Conservation (phyloP, 352 stramenopile species). For the Pythium scleroteichum region DNA sequence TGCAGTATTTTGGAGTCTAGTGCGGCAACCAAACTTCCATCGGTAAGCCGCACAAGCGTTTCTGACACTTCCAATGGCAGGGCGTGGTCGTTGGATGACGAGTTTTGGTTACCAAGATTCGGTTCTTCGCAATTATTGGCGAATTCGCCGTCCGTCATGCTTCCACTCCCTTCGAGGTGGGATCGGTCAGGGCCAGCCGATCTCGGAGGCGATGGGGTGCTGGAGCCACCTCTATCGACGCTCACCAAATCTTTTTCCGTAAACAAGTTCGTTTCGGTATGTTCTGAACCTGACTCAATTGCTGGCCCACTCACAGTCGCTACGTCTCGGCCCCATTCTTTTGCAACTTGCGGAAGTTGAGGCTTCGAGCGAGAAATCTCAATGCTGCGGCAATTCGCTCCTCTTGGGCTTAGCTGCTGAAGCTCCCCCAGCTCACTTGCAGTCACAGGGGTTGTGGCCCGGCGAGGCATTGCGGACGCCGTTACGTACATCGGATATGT, state of each 20-base stretch:
- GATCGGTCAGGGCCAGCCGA: slow-evolving; percentile 20
- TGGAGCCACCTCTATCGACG: slow-evolving; percentile 12
- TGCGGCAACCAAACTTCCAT: slow-evolving; percentile 1
- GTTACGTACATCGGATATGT: not conserved
- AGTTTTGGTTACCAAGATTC: not conserved
- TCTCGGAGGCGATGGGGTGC: slow-evolving; percentile 26
- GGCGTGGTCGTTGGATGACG: not conserved
- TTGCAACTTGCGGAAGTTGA: no score
- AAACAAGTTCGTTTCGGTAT: not conserved
- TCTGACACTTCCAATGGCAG: not conserved
- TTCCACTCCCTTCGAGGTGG: slow-evolving; percentile 5
- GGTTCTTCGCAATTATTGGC: no score
- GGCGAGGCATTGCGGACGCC: not conserved
- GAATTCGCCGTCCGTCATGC: not conserved
- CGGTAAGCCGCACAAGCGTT: not conserved
- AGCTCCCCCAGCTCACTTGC: slow-evolving; percentile 14
- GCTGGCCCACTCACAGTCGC: not conserved
- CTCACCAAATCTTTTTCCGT: not conserved
- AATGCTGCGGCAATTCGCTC: not conserved
- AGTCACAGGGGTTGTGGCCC: slow-evolving; percentile 16
- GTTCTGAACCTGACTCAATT: not conserved
- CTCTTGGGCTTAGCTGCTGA: not conserved
- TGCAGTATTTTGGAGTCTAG: slow-evolving; percentile 8
- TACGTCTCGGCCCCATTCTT: not conserved
- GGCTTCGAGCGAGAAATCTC: not conserved